These are phyloP conservation scores for Boletus vinaceobasis DNA, from an alignment of 768 basidiomycete genomes.

Conservation along the genomic window DNA sequence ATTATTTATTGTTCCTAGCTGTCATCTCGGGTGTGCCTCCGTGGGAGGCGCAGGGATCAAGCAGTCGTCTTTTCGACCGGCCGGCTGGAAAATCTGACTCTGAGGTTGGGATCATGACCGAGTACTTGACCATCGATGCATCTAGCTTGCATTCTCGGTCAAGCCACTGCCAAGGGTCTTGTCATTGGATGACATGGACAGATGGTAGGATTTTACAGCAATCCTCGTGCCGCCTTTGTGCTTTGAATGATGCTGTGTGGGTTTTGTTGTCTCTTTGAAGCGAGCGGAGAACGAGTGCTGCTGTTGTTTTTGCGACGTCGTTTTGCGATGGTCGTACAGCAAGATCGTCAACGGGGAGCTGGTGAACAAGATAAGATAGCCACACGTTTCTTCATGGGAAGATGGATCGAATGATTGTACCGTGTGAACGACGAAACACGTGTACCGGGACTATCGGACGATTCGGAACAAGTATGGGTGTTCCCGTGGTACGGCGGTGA, in stretches of 20 bases:
- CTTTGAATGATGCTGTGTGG: neutral
- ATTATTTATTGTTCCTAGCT: slow-evolving; percentile 1
- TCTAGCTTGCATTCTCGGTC: slow-evolving; percentile 2
- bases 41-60: too few relatives aligned
- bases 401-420: neutral
- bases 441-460: neutral
- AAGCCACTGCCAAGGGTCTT: slow-evolving; percentile 6
- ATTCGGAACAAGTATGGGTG: neutral
- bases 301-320: too few relatives aligned
- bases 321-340: too few relatives aligned
- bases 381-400: too few relatives aligned
- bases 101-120: neutral
- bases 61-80: too few relatives aligned
- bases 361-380: too few relatives aligned
- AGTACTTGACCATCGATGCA: neutral
- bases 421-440: neutral
- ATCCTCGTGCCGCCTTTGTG: neutral
- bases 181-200: slow-evolving; percentile 5
- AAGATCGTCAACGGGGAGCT: too few relatives aligned
- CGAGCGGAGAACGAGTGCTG: too few relatives aligned
- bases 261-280: neutral
- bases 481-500: too few relatives aligned
- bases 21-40: neutral
- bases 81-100: neutral
- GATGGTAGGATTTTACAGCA: slow-evolving; percentile 4